Conservation (phyloP, 73 alveolate species). For the Halteria grandinella region DNA sequence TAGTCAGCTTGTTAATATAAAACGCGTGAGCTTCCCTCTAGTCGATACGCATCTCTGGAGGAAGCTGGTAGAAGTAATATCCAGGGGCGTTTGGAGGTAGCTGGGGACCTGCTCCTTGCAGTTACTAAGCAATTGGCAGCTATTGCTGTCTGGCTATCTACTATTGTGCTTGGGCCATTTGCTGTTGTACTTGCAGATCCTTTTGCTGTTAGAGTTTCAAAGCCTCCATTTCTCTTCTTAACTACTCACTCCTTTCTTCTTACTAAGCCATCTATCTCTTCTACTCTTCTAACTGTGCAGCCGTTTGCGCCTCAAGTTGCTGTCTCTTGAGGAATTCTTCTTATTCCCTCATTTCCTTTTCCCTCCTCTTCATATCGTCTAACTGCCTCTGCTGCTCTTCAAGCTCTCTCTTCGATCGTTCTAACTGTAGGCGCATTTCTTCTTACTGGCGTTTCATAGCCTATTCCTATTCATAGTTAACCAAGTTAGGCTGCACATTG, state of each 20-base stretch:
- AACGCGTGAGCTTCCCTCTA: slow-evolving; percentile 34
- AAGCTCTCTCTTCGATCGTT: slow-evolving; percentile 11
- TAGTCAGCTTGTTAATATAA: slow-evolving; percentile 49
- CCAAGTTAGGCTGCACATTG: too few species aligned
- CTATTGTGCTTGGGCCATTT: too few species aligned
- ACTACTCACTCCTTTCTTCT: slow-evolving; percentile 15
- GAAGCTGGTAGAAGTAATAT: slow-evolving; percentile 4
- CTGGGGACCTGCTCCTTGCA: neutral
- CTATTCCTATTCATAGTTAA: too few species aligned
- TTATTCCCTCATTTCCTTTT: neutral
- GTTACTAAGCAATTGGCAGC: neutral
- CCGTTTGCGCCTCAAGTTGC: too few species aligned
- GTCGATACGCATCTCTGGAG: slow-evolving; percentile 2
- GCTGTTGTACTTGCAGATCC: too few species aligned
- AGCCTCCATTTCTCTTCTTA: neutral
- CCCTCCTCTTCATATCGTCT: slow-evolving; percentile 23
- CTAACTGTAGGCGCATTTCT: neutral
- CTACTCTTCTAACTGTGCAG: slow-evolving; percentile 3
- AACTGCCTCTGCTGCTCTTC: slow-evolving; percentile 4
- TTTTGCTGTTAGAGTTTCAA: too few species aligned
- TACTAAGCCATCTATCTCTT: neutral
- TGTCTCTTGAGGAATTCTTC: too few species aligned
- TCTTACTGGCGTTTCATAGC: neutral
- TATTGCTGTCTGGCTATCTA: too few species aligned
- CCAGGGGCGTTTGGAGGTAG: neutral